Evolutionary conservation across 805 yeast genomes (phyloP), one percentile per base, ranked within the genome.

Genomic region (Starmerella sp.): DNA sequence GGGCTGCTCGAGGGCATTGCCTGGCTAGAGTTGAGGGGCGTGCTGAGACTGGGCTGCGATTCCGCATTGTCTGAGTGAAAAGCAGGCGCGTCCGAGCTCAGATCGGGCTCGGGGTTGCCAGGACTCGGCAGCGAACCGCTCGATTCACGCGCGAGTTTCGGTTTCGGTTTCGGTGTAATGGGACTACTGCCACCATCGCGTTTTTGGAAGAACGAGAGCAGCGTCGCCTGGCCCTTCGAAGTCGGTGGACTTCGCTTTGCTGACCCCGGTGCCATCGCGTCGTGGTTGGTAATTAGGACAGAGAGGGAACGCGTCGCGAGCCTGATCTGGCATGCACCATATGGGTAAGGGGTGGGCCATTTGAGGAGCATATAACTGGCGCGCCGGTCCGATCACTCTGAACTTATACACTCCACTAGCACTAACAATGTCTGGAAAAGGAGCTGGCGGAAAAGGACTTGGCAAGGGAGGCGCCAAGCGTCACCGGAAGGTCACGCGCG

Each of bases 391-490:
- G 32, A 42, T 6, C 32, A 29, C 13, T 42, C 6, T 28, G 22
- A 9, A 14, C 36, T 44, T 8, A 22, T 44, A 44, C 39, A 7
- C 15, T 2, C 8, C 7, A 10, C 8, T 9, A 37, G 17, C 8
- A 9, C 10, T 14, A 14, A 28, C 2, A 71, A 89, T 89, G 96
- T 88, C 96, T 74, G 96, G 97, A 75, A 90, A 97, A 83, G 98
- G 98, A 72, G 91, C 93, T 87, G 97, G 97, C 73, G 98, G 97
- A 73, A 93, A 93, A 86, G 98, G 98, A 79, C 82, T 93, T 70
- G 98, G 98, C 71, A 93, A 93, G 80, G 97, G 97, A 78, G 98
- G 98, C 80, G 98, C 98, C 70, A 91, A 91, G 84, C 89, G 98
- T 78, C 98, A 91, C 89, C 88, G 97, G 84, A 90, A 90, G 87